phyloP scores from a whole-genome alignment of 192 early-diverging fungal species.

The Cladochytrium replicatum region DNA sequence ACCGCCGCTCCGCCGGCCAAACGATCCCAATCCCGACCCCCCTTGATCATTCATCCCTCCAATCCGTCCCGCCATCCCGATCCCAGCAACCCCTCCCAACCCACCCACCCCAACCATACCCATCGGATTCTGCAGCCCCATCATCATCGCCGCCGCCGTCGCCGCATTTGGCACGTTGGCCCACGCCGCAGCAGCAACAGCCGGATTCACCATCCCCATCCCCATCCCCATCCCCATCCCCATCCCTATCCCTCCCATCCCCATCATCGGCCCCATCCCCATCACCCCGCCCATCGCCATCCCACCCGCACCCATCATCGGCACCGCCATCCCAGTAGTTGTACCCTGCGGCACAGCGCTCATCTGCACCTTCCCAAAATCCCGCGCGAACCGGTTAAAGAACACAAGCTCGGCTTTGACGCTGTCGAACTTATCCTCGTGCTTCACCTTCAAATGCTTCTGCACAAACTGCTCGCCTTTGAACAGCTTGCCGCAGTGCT shows the following conservation, averaged over 20 bases:
- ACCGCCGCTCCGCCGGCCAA: not conserved
- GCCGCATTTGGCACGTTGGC: too few relatives aligned
- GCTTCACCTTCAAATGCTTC: slow-evolving; percentile 90
- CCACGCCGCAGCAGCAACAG: too few relatives aligned
- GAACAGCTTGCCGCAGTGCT: slow-evolving; percentile 85
- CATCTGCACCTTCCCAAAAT: slow-evolving; percentile 60
- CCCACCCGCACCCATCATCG: slow-evolving; percentile 25
- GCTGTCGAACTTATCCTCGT: slow-evolving; percentile 58
- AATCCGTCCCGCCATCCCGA: not conserved
- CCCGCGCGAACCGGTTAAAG: slow-evolving; percentile 83
- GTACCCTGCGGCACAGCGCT: slow-evolving; percentile 11
- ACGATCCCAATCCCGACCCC: slow-evolving; percentile 12
- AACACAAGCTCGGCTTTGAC: slow-evolving; percentile 58
- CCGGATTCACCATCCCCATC: slow-evolving; percentile 2
- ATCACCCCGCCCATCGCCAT: slow-evolving; percentile 35
- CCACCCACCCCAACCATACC: slow-evolving; percentile 8
- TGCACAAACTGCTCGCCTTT: slow-evolving; percentile 84
- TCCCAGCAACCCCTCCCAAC: slow-evolving; percentile 2
- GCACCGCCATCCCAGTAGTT: slow-evolving; percentile 28
- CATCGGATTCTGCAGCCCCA: slow-evolving; percentile 11
- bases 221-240: slow-evolving; percentile 8
- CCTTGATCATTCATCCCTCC: slow-evolving; percentile 9
- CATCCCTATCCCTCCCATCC: not conserved
- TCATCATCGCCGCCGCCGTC: too few relatives aligned
- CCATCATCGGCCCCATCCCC: slow-evolving; percentile 1